phyloP scores from a whole-genome alignment of 495 filamentous ascomycete genomes.

The Wilcoxina mikolae region DNA sequence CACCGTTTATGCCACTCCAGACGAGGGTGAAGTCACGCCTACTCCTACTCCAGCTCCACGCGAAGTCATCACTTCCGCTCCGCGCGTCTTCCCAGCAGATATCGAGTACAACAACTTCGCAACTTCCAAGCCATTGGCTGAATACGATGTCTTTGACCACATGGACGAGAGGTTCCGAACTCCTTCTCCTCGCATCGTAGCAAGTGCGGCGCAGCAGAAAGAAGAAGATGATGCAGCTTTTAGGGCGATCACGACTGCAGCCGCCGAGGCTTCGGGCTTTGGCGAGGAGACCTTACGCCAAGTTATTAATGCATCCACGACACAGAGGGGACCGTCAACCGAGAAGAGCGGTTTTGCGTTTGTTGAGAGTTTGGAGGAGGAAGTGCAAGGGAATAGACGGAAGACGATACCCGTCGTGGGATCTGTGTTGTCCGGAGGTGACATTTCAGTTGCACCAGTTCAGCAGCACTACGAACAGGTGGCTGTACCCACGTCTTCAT shows the following conservation, averaged over 20 bases:
- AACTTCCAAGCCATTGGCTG: no score
- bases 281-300: background rate
- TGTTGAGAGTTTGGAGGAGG: background rate
- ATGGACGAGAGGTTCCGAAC: background rate
- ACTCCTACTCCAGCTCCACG: no score
- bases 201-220: background rate
- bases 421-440: no score
- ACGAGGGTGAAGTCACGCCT: background rate
- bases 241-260: background rate
- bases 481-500: no score
- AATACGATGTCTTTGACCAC: background rate
- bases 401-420: background rate
- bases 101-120: background rate
- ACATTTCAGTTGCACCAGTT: background rate
- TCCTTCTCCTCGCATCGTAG: background rate
- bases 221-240: constrained; percentile 1
- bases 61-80: no score
- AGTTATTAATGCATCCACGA: background rate
- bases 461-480: background rate
- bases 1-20: no score
- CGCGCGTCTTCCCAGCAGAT: background rate
- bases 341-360: no score
- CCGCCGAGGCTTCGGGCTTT: background rate
- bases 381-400: background rate
- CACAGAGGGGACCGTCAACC: no score